Conservation (phyloP, 2,329 filamentous ascomycete species). For the Seiridium cupressi region DNA sequence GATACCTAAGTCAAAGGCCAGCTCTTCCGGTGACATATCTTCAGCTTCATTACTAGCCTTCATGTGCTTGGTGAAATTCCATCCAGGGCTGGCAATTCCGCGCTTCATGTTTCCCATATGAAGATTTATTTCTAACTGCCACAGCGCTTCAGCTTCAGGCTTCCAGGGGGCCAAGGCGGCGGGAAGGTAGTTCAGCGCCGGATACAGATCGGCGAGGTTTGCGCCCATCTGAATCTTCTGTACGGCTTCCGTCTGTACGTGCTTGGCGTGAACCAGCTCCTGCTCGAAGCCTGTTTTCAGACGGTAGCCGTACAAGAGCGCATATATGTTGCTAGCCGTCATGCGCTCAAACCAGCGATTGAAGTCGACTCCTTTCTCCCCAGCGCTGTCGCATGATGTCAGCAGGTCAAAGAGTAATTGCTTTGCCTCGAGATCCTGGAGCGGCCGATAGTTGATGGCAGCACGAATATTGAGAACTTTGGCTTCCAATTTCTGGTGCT, state of each 20-base stretch:
- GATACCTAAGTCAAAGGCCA: slow-evolving; percentile 31
- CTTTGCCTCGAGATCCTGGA: slow-evolving; percentile 45
- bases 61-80: slow-evolving; percentile 31
- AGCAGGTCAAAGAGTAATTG: slow-evolving; percentile 42
- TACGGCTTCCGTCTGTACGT: slow-evolving; percentile 23
- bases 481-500: slow-evolving; percentile 36
- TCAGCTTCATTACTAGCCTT: slow-evolving; percentile 14
- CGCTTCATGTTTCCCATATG: slow-evolving; percentile 23
- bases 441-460: slow-evolving; percentile 31
- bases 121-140: slow-evolving; percentile 19
- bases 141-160: slow-evolving; percentile 24
- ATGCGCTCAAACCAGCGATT: slow-evolving; percentile 31
- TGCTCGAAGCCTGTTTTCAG: slow-evolving; percentile 24
- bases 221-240: slow-evolving; percentile 26
- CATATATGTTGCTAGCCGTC: slow-evolving; percentile 35
- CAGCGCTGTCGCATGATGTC: slow-evolving; percentile 20
- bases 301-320: slow-evolving; percentile 33
- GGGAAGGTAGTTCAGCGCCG: slow-evolving; percentile 38
- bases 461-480: slow-evolving; percentile 28
- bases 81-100: slow-evolving; percentile 19
- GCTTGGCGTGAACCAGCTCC: slow-evolving; percentile 20
- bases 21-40: slow-evolving; percentile 23
- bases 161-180: slow-evolving; percentile 33
- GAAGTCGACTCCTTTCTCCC: slow-evolving; percentile 23
- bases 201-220: slow-evolving; percentile 40